Evolutionary conservation across 1,284 basidiomycete species (phyloP).

Genomic region (Cutaneotrichosporon arboriforme): DNA sequence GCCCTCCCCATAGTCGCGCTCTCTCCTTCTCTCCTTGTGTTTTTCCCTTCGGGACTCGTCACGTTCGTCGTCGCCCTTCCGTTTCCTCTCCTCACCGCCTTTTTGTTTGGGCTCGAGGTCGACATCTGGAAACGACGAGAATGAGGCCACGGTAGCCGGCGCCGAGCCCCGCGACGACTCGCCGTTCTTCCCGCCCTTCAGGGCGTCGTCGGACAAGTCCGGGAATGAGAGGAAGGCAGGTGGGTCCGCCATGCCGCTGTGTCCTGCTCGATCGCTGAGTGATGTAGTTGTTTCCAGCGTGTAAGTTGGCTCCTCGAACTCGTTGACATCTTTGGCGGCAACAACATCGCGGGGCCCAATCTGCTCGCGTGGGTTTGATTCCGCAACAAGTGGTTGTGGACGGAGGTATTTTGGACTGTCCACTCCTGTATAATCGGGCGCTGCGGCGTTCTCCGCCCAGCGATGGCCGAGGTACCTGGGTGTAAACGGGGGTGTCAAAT

Average conservation of each 20-base stretch:
- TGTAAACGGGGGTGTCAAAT: not conserved
- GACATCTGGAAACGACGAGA: conserved; percentile 21
- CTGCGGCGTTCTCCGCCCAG: too few relatives aligned
- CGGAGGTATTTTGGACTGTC: too few relatives aligned
- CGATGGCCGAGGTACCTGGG: too few relatives aligned
- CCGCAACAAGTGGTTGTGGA: not conserved
- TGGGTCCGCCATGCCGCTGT: conserved; percentile 8
- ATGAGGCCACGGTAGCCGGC: not conserved
- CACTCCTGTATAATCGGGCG: too few relatives aligned
- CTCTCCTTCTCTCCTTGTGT: not conserved
- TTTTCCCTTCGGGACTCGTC: not conserved
- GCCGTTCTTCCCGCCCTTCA: not conserved
- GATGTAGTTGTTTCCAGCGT: not conserved
- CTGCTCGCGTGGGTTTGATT: not conserved
- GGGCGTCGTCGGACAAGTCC: conserved; percentile 1
- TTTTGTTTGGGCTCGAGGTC: not conserved
- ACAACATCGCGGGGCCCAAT: not conserved
- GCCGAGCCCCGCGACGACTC: not conserved
- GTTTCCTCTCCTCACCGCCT: not conserved
- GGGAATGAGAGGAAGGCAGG: conserved; percentile 16
- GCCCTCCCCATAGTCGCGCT: not conserved
- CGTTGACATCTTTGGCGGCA: not conserved
- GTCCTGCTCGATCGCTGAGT: not conserved
- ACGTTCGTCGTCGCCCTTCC: conserved; percentile 1
- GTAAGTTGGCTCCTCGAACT: too few relatives aligned